Evolutionary conservation across 768 basidiomycete species (phyloP).

Genomic region (Tylopilus cervinicoccineus): DNA sequence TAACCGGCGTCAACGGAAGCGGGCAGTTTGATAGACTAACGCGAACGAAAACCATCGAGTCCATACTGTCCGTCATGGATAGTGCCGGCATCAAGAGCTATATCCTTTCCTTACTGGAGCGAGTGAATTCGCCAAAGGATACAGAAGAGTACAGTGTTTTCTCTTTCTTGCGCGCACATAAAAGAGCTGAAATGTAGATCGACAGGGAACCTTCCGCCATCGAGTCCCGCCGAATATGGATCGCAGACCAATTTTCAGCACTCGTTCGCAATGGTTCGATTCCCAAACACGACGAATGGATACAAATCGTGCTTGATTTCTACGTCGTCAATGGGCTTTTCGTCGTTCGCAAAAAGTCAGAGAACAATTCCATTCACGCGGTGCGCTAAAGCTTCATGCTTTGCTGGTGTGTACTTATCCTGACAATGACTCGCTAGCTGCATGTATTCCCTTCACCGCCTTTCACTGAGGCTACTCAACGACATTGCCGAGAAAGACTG

Average conservation of each 20-base stretch:
- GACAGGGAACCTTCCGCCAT: conserved; percentile 43
- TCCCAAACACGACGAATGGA: conserved; percentile 77
- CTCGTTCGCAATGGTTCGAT: conserved; percentile 77
- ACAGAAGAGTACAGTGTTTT: conserved; percentile 37
- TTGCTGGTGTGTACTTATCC: background rate
- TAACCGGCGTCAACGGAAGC: conserved; percentile 79
- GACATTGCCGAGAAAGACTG: conserved; percentile 64
- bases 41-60: conserved; percentile 88
- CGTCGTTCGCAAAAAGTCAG: conserved; percentile 64
- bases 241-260: conserved; percentile 77
- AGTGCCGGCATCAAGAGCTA: conserved; percentile 72
- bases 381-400: conserved; percentile 40
- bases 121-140: conserved; percentile 50
- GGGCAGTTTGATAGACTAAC: conserved; percentile 91
- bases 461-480: conserved; percentile 69
- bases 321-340: conserved; percentile 81
- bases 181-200: conserved; percentile 11
- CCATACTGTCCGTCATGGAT: conserved; percentile 72
- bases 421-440: conserved; percentile 35
- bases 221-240: conserved; percentile 69
- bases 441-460: conserved; percentile 58
- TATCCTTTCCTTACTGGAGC: conserved; percentile 63
- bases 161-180: conserved; percentile 1
- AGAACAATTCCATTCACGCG: conserved; percentile 54
- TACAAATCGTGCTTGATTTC: conserved; percentile 75